Evolutionary conservation across 495 filamentous ascomycete genomes (phyloP).

Genomic region (Venustampulla echinocandica): DNA sequence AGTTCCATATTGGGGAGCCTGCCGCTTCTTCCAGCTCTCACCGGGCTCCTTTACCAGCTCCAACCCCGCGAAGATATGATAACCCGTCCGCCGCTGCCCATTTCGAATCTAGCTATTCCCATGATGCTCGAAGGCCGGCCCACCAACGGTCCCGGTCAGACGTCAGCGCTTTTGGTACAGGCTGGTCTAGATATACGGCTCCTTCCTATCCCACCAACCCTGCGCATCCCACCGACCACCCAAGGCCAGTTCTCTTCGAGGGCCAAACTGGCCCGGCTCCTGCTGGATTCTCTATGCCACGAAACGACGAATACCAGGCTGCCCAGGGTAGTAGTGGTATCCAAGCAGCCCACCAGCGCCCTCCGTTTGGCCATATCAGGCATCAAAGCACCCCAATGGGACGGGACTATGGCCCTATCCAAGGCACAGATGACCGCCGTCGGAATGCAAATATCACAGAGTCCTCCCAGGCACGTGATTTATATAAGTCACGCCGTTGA

Average conservation of each 20-base stretch:
- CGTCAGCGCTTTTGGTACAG: constrained; percentile 9
- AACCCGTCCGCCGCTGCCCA: constrained; percentile 15
- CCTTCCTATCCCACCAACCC: background rate
- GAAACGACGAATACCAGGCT: background rate
- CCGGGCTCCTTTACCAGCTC: constrained; percentile 14
- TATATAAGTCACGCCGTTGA: no score
- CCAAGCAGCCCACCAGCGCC: background rate
- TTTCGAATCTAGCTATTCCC: constrained; percentile 7
- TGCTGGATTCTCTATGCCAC: background rate
- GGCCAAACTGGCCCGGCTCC: no score
- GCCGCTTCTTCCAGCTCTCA: background rate
- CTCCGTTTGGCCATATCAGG: background rate
- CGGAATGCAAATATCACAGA: no score
- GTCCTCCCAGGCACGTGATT: no score
- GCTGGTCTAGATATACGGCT: background rate
- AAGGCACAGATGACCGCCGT: no score
- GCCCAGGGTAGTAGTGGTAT: background rate
- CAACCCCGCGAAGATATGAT: constrained; percentile 10
- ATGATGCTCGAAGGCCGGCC: constrained; percentile 1
- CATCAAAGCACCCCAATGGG: constrained; percentile 10
- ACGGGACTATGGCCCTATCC: no score
- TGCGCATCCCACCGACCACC: background rate
- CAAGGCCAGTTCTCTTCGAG: background rate
- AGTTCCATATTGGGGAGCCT: background rate
- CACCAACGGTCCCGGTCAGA: constrained; percentile 22